Evolutionary conservation across 306 rosid species (phyloP), one percentile per base, ranked within the genome.

Genomic region (Acacia crassicarpa): DNA sequence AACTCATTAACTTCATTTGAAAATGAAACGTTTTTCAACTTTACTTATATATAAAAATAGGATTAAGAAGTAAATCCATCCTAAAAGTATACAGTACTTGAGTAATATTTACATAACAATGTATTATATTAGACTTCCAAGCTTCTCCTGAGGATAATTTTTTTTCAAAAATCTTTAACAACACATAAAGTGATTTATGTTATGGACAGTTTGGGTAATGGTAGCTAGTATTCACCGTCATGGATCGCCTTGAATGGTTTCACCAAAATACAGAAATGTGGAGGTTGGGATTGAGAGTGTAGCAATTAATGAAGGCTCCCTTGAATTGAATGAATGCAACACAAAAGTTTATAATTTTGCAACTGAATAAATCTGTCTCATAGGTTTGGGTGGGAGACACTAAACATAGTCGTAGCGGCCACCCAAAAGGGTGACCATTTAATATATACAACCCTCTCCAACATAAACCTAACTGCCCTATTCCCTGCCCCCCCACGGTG

Each of bases 391-490:
- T 30, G 30, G 69, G 69, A 9, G 8, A 23, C 38, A 38, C 67
- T 30, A 10, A n/a, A 58, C 13, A 20, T 7, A 2, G 5, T 48
- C 16, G 33, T 11, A 11, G 38, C 6, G 20, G 35, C 33, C 66
- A 73, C 66, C 35, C 30, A 69, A 43, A 78, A 44, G 78, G 74
- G 75, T 11, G 17, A 56, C 19, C 66, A 77, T 72, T 78, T 81
- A 51, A 51, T 51, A 49, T 6, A 48, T 48, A 53, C 59, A 51
- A 15, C 12, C 58, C 20, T 16, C 58, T 0, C 0, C 20, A 5
- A 17, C 20, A 17, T 9, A 53, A 53, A 19, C 6, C 59, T 53
- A 53, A 53, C n/a, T 53, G 6, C 59, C 9, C 59, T 17, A 5
- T 51, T 51, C 58, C 58, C 0, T 27, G 27, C 27, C 27, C 27